These are phyloP conservation scores for Tetrapisispora namnaoensis DNA, from an alignment of 805 yeast species.

Conservation along the genomic window DNA sequence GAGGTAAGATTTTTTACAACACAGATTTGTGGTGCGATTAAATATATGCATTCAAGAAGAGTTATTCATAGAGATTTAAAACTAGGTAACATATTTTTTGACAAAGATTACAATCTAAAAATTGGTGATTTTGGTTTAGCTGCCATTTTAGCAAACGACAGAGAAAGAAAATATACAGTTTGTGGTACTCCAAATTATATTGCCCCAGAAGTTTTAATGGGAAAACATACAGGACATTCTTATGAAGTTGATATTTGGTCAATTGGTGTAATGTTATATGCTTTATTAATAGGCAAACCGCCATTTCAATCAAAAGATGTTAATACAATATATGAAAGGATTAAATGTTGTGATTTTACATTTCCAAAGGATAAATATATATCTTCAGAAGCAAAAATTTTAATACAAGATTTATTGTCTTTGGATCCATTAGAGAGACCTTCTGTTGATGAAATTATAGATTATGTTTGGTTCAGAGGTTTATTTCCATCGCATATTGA, in stretches of 20 bases:
- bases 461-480: constrained; percentile 75
- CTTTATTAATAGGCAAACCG: constrained; percentile 81
- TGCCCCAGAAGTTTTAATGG: constrained; percentile 82
- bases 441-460: constrained; percentile 60
- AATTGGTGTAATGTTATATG: constrained; percentile 86
- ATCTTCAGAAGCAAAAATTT: constrained; percentile 55
- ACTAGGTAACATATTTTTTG: constrained; percentile 89
- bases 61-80: constrained; percentile 95
- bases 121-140: constrained; percentile 97
- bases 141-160: constrained; percentile 60
- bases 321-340: constrained; percentile 77
- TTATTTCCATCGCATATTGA: constrained; percentile 66
- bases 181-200: constrained; percentile 98
- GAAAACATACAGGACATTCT: constrained; percentile 72
- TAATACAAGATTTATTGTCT: constrained; percentile 60
- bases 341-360: constrained; percentile 65
- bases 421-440: constrained; percentile 75
- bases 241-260: constrained; percentile 96
- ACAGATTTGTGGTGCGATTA: constrained; percentile 87
- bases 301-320: constrained; percentile 94
- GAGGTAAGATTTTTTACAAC: constrained; percentile 84
- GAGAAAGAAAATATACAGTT: constrained; percentile 76
- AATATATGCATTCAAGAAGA: constrained; percentile 80
- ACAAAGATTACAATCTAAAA: constrained; percentile 83
- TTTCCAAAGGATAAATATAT: constrained; percentile 66